Conservation (phyloP, 345 rosid species). For the Pistacia integerrima region DNA sequence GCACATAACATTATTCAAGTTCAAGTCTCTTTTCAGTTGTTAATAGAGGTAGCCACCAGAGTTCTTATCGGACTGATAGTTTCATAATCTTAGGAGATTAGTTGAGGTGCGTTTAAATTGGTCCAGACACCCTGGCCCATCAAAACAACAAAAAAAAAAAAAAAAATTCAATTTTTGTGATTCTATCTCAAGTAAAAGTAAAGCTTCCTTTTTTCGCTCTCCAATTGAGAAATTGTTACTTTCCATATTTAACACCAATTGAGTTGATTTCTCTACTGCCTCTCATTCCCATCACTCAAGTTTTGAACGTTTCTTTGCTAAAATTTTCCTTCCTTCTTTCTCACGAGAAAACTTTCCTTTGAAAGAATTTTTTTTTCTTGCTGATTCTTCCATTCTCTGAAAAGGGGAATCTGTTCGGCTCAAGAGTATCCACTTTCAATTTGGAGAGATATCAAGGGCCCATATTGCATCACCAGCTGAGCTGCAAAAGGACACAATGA, state of each 20-base stretch:
- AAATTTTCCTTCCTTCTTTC: neutral
- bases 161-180: no score
- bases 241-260: no score
- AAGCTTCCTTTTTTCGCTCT: neutral
- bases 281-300: neutral
- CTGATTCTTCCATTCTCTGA: neutral
- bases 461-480: conserved; percentile 1
- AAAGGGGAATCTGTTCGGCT: neutral
- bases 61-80: no score
- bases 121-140: no score
- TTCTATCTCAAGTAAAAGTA: no score
- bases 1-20: no score
- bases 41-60: no score
- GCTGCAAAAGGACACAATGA: conserved; percentile 9
- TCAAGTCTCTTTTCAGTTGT: no score
- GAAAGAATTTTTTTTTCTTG: neutral
- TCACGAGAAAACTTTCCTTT: neutral
- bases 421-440: neutral
- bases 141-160: no score
- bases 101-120: no score
- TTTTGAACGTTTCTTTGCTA: neutral
- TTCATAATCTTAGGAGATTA: no score
- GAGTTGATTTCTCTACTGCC: neutral
- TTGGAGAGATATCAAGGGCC: conserved; percentile 5
- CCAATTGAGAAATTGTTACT: neutral